Evolutionary conservation across 2,329 filamentous ascomycete genomes (phyloP).

Genomic region (Geosmithia putterillii): DNA sequence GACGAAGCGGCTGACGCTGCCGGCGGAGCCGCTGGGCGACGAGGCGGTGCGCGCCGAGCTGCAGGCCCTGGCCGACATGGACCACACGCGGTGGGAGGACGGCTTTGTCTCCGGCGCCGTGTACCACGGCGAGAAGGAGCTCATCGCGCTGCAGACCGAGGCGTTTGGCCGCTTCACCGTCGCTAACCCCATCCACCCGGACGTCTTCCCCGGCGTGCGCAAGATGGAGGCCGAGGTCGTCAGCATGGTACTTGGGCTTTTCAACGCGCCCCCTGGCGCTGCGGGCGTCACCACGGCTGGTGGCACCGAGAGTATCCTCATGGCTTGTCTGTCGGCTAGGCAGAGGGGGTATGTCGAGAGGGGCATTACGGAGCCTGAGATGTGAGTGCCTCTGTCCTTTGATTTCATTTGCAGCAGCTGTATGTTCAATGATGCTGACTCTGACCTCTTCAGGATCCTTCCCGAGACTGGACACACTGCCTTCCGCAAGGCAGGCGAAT

Average conservation of each 20-base stretch:
- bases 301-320: slow-evolving; percentile 91
- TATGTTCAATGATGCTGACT: no score
- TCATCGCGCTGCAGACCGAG: slow-evolving; percentile 78
- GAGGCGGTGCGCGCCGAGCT: slow-evolving; percentile 75
- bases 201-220: slow-evolving; percentile 92
- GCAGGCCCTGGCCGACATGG: slow-evolving; percentile 65
- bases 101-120: slow-evolving; percentile 89
- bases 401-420: no score
- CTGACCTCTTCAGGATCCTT: slow-evolving; percentile 58
- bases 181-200: slow-evolving; percentile 91
- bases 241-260: slow-evolving; percentile 83
- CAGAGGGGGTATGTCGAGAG: slow-evolving; percentile 82
- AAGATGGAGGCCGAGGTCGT: slow-evolving; percentile 99
- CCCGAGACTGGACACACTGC: slow-evolving; percentile 92
- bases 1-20: slow-evolving; percentile 62
- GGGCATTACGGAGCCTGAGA: slow-evolving; percentile 84
- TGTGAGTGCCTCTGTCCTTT: slow-evolving; percentile 41
- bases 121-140: slow-evolving; percentile 79
- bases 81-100: slow-evolving; percentile 95
- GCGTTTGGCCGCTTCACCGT: slow-evolving; percentile 93
- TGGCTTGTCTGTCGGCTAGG: slow-evolving; percentile 83
- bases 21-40: slow-evolving; percentile 69
- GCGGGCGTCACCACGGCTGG: slow-evolving; percentile 86
- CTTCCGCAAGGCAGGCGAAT: slow-evolving; percentile 87
- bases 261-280: slow-evolving; percentile 75